Evolutionary conservation across 2,329 filamentous ascomycete species (phyloP), one percentile per base, ranked within the genome.

Genomic region (Xylaria sp.): DNA sequence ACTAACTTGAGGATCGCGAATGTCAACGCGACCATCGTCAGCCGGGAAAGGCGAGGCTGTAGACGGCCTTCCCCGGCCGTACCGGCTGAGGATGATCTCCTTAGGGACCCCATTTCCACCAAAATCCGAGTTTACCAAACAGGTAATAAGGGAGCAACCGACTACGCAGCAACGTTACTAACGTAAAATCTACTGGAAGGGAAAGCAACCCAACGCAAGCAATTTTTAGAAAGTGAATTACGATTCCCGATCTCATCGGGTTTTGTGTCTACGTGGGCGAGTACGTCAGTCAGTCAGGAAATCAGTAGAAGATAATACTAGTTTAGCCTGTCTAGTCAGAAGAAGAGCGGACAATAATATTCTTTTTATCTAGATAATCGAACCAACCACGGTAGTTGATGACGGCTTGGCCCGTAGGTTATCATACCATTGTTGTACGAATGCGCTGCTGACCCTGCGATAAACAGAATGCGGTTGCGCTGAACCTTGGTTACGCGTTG

Each of bases 1-100:
- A 66, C 76, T 74, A 67, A 81, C 82, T 83, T 83, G 9, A 83
- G 75, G 56, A 84, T 83, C 18, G 81, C 81, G 70, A 84, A 83
- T 4, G 81, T 80, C 78, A 83, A 78, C 20, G 81, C 81, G 15
- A 83, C 78, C 81, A 83, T 84, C 1, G 80, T 83, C 31, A 82
- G 63, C 66, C 78, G 80, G n/a, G 78, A 81, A 4, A 83, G 69
- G 2, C 81, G 78, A 39, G 79, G 80, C 69, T 79, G 75, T 56
- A 82, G 73, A 23, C 78, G 79, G 34, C 81, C 81, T 59, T 78
- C 72, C 41, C 63, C 72, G 6, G 39, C 65, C 59, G 68, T 34
- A 18, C 57, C 66, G 25, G 52, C 52, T 6, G 68, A 58, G 15
- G 66, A 66, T 3, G 69, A 64, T 66, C 57, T 65, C 18, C 63